Evolutionary conservation across 257 asterid species (phyloP), one percentile per base, ranked within the genome.

Genomic region (Rhazya stricta): DNA sequence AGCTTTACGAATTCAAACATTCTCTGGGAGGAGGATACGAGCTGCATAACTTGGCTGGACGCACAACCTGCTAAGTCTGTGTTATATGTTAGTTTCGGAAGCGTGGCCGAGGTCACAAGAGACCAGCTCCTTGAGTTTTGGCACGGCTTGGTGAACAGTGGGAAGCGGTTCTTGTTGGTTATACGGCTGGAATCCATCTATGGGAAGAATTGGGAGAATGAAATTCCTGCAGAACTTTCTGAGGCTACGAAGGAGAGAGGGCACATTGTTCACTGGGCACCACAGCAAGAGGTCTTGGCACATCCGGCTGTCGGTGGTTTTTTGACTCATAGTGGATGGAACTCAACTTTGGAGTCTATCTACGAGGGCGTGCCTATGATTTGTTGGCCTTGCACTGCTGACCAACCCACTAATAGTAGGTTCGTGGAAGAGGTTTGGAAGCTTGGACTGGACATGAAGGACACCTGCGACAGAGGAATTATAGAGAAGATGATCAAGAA

Each of bases 381-480:
- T n/a, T 84, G 90, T 37, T 66, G 68, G 69, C 91, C 91, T 11
- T 74, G 77, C 45, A 77, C 69, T 45, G 43, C 81, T 0, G 89
- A 86, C 37, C 91, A 86, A 67, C 71, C 57, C 21, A 85, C 77
- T 76, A 86, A 86, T 72, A 83, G 88, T 15, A 77, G 86, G 42
- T 84, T 56, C 13, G 88, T 86, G 3, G 83, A 39, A 1, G 82
- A 72, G 43, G 84, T 84, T 32, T 87, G 89, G 92, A 84, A 70
- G 89, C 74, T 84, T 16, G 90, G 87, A 30, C 0, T 86, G 66
- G 61, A 88, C 76, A 83, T 89, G 89, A 89, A 89, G 41, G 96
- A 89, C 27, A 81, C 60, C 0, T 88, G 89, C 29, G 83, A 88
- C 27, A 79, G 92, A 43, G 82, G 62, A n/a, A 73, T 77, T 0